Base-by-base conservation (phyloP, 73 alveolate species). In the Paramecium primaurelia region DNA sequence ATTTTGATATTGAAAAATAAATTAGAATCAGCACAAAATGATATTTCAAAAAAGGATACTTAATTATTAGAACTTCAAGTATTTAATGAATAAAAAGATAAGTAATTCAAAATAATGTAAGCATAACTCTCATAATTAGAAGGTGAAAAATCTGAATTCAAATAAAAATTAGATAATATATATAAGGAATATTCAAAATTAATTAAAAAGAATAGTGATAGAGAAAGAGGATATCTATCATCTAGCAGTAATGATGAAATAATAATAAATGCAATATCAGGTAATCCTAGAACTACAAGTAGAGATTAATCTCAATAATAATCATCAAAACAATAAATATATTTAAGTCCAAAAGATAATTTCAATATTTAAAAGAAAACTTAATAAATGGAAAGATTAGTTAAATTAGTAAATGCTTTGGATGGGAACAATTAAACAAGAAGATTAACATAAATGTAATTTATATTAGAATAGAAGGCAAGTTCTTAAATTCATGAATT, bases 191-290 rank as follows among this genome's bases (percentile, higher is more conserved):
- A 64, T 64, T 28, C 25, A 14, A 64, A 64, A 64, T 3, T 26
- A 2, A 51, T 64, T 26, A 64, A 64, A 14, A 64, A 64, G 49
- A 64, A 64, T 28, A 64, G 84, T 28, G 84, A 64, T 22, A 6
- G 32, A 18, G 69, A 54, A 54, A 64, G 51, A 8, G 84, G 84
- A 12, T 64, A 64, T 28, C 10, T 64, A 0, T 32, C 84, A 64
- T 64, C 84, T 32, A 64, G 84, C 12, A 64, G 84, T 64, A 64
- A 64, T 26, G 84, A 64, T 64, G 84, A 64, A 34, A 64, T 64
- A 8, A 30, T 34, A 6, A n/a, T 54, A 54, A 54, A 54, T 54
- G 69, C 32, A 4, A 12, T 54, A 0, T 54, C 28, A 54, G 69
- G 69, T 5, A 54, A 54, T 54, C 69, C 69, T 1, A 54, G 69